Percentiles rank a stretch among this genome's conserved stretches.
These are phyloP conservation scores for Fusarium globosum DNA, from an alignment of 2,329 filamentous ascomycete species.

Conservation along the genomic window DNA sequence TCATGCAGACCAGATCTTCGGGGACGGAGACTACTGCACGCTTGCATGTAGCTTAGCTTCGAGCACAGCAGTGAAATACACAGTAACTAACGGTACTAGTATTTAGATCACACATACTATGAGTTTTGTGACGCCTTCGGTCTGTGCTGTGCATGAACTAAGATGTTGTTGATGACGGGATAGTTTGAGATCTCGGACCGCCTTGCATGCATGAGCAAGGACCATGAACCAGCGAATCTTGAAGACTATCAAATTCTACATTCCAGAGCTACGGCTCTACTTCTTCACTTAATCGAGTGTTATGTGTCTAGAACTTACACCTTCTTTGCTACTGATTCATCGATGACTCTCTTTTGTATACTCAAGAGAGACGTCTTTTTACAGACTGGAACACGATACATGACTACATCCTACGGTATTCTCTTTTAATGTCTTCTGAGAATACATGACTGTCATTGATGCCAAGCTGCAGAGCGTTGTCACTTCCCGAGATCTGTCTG, in stretches of 20 bases:
- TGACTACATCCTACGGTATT: neutral
- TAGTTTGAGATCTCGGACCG: neutral
- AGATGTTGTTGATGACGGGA: neutral
- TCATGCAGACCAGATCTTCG: neutral
- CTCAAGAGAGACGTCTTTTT: neutral
- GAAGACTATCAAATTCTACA: neutral
- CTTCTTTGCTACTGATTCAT: neutral
- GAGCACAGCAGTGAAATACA: neutral
- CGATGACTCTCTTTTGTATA: neutral
- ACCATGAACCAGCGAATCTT: neutral
- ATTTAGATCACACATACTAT: fast-evolving
- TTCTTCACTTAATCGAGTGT: neutral
- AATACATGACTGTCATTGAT: neutral
- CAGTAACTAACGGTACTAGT: no score
- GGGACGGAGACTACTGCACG: neutral
- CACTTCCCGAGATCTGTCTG: neutral
- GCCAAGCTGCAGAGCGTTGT: neutral
- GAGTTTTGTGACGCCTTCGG: neutral
- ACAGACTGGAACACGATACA: neutral
- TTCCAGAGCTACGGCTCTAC: neutral
- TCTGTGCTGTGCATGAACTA: conserved; percentile 5
- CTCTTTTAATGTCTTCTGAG: fast-evolving
- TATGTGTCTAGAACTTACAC: neutral
- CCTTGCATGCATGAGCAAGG: neutral
- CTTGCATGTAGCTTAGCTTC: neutral